These are phyloP conservation scores for Chalaropsis thielavioides DNA, from an alignment of 2,329 filamentous ascomycete species.

Conservation along the genomic window DNA sequence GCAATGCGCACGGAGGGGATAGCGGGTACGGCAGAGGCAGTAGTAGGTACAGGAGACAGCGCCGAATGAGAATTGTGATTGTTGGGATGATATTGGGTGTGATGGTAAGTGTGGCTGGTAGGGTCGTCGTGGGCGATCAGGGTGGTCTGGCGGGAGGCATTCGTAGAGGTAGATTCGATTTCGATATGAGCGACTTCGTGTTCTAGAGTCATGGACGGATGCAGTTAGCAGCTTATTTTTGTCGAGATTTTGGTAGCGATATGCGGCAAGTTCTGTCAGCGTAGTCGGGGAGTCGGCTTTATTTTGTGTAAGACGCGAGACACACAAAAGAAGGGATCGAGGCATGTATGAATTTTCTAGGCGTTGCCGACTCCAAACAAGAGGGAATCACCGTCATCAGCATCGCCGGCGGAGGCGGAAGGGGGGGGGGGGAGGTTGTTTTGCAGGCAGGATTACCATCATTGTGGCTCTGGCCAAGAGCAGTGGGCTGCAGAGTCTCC, in stretches of 20 bases:
- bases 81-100: background rate
- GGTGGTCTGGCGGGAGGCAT: slow-evolving; percentile 14
- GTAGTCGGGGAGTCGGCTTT: background rate
- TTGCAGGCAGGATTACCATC: background rate
- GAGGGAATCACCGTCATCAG: background rate
- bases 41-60: background rate
- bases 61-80: background rate
- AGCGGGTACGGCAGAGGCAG: background rate
- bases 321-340: background rate
- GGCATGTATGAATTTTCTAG: background rate
- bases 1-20: slow-evolving; percentile 14
- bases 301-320: background rate
- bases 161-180: slow-evolving; percentile 4
- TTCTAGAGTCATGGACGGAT: slow-evolving; percentile 2
- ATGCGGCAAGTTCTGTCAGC: background rate
- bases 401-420: background rate
- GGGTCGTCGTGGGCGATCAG: slow-evolving; percentile 7
- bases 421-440: background rate
- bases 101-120: background rate
- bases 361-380: background rate
- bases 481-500: background rate
- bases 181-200: slow-evolving; percentile 10
- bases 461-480: slow-evolving; percentile 2
- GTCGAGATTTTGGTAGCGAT: background rate
- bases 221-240: slow-evolving; percentile 5